Base-by-base conservation (phyloP, 768 basidiomycete species). In the Astraeus odoratus region DNA sequence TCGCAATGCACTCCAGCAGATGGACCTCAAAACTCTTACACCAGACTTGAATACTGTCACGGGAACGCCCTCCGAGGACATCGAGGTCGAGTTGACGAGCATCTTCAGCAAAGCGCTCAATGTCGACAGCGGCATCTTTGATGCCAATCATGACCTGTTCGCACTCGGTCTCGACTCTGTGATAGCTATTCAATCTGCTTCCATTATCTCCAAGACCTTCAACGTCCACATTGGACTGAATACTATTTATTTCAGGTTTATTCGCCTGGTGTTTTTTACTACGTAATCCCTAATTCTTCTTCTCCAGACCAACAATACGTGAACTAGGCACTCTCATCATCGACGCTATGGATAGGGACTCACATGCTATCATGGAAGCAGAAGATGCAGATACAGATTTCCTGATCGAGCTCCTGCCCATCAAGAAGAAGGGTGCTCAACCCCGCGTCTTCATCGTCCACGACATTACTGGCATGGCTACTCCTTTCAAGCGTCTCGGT, bases 131-230 rank as follows among this genome's bases (percentile, higher is more conserved):
- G 46, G 52, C 25, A 37, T 41, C 15, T 61, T 61, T 22, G 60
- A 61, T 15, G 56, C 52, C 18, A 52, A 50, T 7, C 60, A 60
- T 16, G 60, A 61, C 36, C 46, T 61, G 18, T 61, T 61, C 34
- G 59, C 60, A 13, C 45, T 61, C 13, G 60, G 60, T 22, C 35
- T 61, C 52, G 60, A 61, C 47, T 60, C 60, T 19, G 37, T 62
- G 39, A 62, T 61, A 58, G 60, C 60, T 8, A 58, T 61, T n/a
- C 60, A 62, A 46, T 60, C 58, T 1, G 60, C 60, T 40, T 58
- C 57, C 27, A 8, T 56, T 22, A 43, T 62, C 24, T 57, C 60
- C 26, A 61, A 58, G 52, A 62, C 57, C 5, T 61, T 61, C 38
- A 48, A 23, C 20, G 58, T 60, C 4, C 57, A 61, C 43, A 53